These are phyloP conservation scores for Colletotrichum paranaense DNA, from an alignment of 2,329 filamentous ascomycete species.

Conservation along the genomic window DNA sequence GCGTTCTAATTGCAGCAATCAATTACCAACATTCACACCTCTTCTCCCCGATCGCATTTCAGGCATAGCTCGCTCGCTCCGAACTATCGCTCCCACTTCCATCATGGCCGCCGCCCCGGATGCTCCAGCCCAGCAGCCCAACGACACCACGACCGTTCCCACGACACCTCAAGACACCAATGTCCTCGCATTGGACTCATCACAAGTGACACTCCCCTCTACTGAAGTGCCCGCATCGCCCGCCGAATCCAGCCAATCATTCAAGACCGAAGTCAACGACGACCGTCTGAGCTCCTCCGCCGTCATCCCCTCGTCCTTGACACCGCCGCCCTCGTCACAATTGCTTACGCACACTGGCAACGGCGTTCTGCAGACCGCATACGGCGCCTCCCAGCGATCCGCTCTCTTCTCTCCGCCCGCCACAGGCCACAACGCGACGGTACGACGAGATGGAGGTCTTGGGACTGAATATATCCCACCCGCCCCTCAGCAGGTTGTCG, in stretches of 20 bases:
- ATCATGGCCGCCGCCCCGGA: slow-evolving; percentile 51
- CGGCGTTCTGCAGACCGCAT: slow-evolving; percentile 40
- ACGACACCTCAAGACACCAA: slow-evolving; percentile 46
- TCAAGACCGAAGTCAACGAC: slow-evolving; percentile 63
- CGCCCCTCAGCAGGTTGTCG: slow-evolving; percentile 60
- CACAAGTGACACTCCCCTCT: slow-evolving; percentile 66
- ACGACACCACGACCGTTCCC: slow-evolving; percentile 43
- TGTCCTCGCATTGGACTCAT: slow-evolving; percentile 46
- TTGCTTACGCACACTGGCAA: slow-evolving; percentile 47
- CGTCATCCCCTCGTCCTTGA: slow-evolving; percentile 68
- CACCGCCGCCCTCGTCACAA: slow-evolving; percentile 68
- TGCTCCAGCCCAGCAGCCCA: slow-evolving; percentile 45
- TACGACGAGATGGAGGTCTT: slow-evolving; percentile 39
- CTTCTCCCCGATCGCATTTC: not conserved
- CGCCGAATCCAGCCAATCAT: slow-evolving; percentile 59
- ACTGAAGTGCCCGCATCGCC: slow-evolving; percentile 68
- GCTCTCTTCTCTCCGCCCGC: slow-evolving; percentile 66
- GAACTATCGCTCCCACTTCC: slow-evolving; percentile 7
- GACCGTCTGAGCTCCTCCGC: slow-evolving; percentile 53
- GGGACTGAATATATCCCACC: slow-evolving; percentile 58
- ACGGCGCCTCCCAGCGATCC: slow-evolving; percentile 58
- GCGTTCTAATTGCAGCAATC: not conserved
- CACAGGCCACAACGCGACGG: slow-evolving; percentile 51
- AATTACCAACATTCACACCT: not conserved
- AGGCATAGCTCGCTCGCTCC: not conserved